A percentile compares a stretch with the other conserved stretches of the same genome.
Conservation (phyloP, 257 asterid genomes). For the Nemophila menziesii region DNA sequence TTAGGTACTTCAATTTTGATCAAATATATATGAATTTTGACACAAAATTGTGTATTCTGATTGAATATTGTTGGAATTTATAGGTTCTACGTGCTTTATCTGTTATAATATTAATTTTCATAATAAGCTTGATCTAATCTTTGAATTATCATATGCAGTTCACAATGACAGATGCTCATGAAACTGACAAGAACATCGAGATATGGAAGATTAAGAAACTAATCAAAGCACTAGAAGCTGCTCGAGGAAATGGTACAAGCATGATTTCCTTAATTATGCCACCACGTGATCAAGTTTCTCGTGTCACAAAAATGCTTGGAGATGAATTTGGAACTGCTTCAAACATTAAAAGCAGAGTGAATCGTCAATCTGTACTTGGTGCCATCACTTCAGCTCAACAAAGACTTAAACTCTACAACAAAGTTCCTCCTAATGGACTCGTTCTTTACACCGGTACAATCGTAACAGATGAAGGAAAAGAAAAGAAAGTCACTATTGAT, state of each 20-base stretch:
- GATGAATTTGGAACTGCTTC: constrained; percentile 57
- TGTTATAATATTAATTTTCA: too few relatives aligned
- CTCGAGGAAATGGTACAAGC: constrained; percentile 59
- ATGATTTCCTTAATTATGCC: constrained; percentile 61
- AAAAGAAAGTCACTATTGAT: constrained; percentile 46
- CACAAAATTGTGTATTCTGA: neutral
- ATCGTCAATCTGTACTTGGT: constrained; percentile 49
- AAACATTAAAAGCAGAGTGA: constrained; percentile 47
- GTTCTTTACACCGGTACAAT: constrained; percentile 58
- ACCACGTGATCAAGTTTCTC: constrained; percentile 47
- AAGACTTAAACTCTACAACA: constrained; percentile 39
- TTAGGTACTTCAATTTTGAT: neutral
- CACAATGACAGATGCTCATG: constrained; percentile 39
- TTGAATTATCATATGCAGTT: neutral
- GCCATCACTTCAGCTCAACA: constrained; percentile 61
- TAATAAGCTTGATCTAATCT: too few relatives aligned
- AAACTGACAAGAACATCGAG: constrained; percentile 48
- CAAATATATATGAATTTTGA: neutral
- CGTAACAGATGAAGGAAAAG: constrained; percentile 51
- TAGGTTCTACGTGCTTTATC: too few relatives aligned
- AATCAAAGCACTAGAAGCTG: constrained; percentile 48
- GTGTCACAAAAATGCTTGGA: constrained; percentile 54
- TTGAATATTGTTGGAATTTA: neutral
- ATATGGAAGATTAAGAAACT: constrained; percentile 57
- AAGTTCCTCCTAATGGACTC: constrained; percentile 48